Base-by-base conservation (phyloP, 2,329 filamentous ascomycete genomes). In the Stemphylium beticola region DNA sequence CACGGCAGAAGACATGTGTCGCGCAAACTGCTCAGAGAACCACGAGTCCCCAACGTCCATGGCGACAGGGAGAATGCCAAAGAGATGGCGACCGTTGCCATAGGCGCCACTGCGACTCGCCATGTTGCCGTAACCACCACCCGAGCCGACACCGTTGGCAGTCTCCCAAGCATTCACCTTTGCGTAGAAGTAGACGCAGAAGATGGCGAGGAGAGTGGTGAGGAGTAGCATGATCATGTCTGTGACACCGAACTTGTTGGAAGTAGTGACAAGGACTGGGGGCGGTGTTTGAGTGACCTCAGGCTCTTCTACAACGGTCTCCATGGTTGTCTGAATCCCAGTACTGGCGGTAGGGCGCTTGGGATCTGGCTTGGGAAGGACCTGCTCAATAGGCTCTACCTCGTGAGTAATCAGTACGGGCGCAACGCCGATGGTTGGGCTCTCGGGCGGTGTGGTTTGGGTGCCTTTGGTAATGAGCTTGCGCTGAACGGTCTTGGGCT, bases 1-100 rank as follows among this genome's bases (percentile, higher is more conserved):
- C 6, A 66, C 55, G 2, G 49, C 57, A 10, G 34, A 38, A 24
- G 58, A 54, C 32, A 53, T 49, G 22, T 34, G 41, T n/a, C 53
- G 48, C 15, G 57, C 52, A 46, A 65, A 26, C 34, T 49, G 38
- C 49, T 64, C 60, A 3, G 52, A 43, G 18, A 49, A 50, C 45
- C 49, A 49, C 11, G 49, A 57, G 37, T 56, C 44, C 37, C 62
- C 62, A 24, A 60, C 54, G 18, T 61, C 49, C 58, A 64, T 61
- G 32, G 54, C 65, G 22, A 67, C 11, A 15, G 63, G 63, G 22
- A 53, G 14, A 17, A 45, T 11, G 29, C 58, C 60, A n/a, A 66
- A 55, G 29, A 67, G 48, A 32, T 65, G 41, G 41, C 63, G 61
- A 0, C 61, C 63, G 29, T 65, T 63, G 33, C 65, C 65, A 20